Conservation (phyloP, 176 grass and related monocot species). For the Rhynchospora tenuis region DNA sequence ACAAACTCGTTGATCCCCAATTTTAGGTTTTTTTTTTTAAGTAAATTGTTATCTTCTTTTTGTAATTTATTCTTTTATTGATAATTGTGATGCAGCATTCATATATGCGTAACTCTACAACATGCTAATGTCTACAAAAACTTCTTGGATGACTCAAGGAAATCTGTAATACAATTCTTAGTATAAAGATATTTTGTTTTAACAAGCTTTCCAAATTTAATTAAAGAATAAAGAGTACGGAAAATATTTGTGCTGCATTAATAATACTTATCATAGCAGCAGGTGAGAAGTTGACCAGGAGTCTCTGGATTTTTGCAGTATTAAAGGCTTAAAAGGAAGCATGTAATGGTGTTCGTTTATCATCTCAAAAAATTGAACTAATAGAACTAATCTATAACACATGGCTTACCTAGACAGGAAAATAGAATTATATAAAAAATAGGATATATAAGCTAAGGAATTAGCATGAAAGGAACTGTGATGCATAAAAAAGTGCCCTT, state of each 20-base stretch:
- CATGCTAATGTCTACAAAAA: constrained; percentile 40
- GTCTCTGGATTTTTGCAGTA: too few relatives aligned
- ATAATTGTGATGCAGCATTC: constrained; percentile 47
- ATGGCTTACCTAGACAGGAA: too few relatives aligned
- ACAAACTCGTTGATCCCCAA: not conserved
- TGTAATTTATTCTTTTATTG: not conserved
- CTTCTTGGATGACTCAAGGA: constrained; percentile 65
- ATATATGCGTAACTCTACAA: constrained; percentile 92
- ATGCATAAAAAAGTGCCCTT: too few relatives aligned
- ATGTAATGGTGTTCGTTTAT: too few relatives aligned
- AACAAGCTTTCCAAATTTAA: not conserved
- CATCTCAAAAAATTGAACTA: too few relatives aligned
- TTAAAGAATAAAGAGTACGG: not conserved
- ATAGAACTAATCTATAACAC: too few relatives aligned
- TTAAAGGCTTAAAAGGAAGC: too few relatives aligned
- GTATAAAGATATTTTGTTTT: not conserved
- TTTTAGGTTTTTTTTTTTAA: not conserved
- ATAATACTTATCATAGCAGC: not conserved
- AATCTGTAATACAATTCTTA: constrained; percentile 46
- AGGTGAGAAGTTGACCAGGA: too few relatives aligned
- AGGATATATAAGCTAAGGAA: too few relatives aligned
- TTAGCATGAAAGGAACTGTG: too few relatives aligned
- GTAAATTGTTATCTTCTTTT: not conserved
- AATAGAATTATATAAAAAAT: too few relatives aligned
- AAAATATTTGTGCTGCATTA: too few relatives aligned